Base-by-base conservation (phyloP, 495 filamentous ascomycete genomes). In the Darksidea phi region DNA sequence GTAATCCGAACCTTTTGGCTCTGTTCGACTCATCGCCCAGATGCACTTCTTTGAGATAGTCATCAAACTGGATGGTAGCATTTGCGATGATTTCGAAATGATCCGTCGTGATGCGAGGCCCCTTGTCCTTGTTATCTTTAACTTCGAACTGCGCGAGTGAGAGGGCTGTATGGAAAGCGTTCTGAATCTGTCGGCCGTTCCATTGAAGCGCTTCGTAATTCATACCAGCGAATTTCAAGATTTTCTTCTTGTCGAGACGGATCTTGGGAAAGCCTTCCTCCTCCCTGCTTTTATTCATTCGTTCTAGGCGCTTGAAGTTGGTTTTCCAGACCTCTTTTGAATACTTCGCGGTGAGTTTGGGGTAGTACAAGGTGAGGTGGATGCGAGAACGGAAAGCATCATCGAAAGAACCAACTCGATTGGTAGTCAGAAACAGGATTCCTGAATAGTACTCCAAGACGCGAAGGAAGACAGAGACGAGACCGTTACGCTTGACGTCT, bases 101-200 rank as follows among this genome's bases (percentile, higher is more conserved):
- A 21, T 56, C 46, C 17, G 47, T 24, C 6, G 32, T 53, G 32
- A 62, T 54, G 32, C 21, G 21, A 7, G 54, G 54, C 2, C 41
- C 15, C 32, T 48, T 62, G 13, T 36, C 43, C n/a, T 32, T 36
- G 1, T 36, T 25, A 28, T 56, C 20, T 37, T 56, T 26, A 4
- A 49, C 42, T 12, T 64, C 50, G 28, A 64, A 70, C 32, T 63
- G 60, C 10, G 64, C 67, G 20, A 70, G 54, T 0, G 67, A 60
- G 3, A 60, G 41, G 6, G 64, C 67, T 1, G 64, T 67, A 17
- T 70, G 67, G 51, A 63, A 70, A 24, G 67, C 67, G 37, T 70
- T 70, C 11, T 51, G 25, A 36, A 70, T 70, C 36, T 70, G 64
- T 13, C 67, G 42, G 20, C 64, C 67, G 48, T 70, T 70, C 67